Evolutionary conservation across 768 basidiomycete species (phyloP).

Genomic region (Auricularia sp.): DNA sequence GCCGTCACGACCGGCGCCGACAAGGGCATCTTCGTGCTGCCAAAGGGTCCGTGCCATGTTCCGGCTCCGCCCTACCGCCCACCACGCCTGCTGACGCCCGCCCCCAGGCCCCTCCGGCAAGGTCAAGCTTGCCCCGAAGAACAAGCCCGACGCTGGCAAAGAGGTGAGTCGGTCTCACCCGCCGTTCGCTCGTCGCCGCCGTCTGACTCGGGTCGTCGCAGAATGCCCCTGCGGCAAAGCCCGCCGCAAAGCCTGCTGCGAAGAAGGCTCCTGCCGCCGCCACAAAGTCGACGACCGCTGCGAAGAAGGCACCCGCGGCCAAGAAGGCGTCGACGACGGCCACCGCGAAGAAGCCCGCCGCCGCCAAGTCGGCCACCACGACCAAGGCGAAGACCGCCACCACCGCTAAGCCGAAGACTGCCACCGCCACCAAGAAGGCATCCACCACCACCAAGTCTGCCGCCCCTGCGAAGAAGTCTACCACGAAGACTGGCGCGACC

Average conservation of each 20-base stretch:
- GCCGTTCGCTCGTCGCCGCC: conserved; percentile 1
- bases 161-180: conserved; percentile 38
- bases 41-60: conserved; percentile 54
- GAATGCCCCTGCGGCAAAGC: conserved; percentile 26
- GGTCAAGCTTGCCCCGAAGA: conserved; percentile 62
- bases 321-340: conserved; percentile 2
- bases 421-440: background rate
- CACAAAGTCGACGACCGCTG: conserved; percentile 17
- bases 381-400: conserved; percentile 23
- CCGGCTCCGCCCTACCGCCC: background rate
- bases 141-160: conserved; percentile 44
- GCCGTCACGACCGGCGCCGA: conserved; percentile 77
- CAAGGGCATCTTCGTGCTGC: conserved; percentile 73
- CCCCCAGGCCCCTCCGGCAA: conserved; percentile 46
- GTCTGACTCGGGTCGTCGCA: conserved; percentile 3
- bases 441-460: background rate
- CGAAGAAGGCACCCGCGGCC: conserved; percentile 12
- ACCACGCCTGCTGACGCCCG: conserved; percentile 16
- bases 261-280: conserved; percentile 26
- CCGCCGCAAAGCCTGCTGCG: conserved; percentile 33
- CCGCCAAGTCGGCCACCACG: conserved; percentile 21
- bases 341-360: conserved; percentile 30
- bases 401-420: conserved; percentile 1
- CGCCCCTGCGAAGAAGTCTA: conserved; percentile 12
- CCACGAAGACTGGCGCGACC: conserved; percentile 23